Conservation (phyloP, 306 rosid species). For the Malus fusca region DNA sequence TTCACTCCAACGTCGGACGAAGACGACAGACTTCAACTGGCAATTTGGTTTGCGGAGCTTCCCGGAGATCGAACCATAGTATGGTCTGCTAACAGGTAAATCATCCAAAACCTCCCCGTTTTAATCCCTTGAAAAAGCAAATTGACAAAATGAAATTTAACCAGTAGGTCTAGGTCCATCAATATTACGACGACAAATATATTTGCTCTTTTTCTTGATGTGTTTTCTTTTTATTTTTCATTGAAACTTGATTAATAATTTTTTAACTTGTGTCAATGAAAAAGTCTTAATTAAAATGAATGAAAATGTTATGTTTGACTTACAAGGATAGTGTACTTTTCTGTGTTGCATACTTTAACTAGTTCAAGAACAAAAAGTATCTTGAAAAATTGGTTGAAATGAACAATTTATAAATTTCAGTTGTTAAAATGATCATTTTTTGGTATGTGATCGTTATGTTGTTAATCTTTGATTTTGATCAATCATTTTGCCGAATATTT, state of each 20-base stretch:
- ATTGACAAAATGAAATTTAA: neutral
- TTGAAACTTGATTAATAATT: neutral
- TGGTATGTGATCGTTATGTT: too few species aligned
- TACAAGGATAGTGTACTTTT: neutral
- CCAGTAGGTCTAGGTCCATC: too few species aligned
- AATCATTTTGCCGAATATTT: too few species aligned
- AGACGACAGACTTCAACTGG: conserved; percentile 33
- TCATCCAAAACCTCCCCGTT: neutral
- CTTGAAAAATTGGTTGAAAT: neutral
- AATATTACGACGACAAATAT: too few species aligned
- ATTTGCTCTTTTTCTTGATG: neutral
- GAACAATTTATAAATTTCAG: too few species aligned
- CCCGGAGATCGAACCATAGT: conserved; percentile 63
- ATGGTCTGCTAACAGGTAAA: conserved; percentile 76
- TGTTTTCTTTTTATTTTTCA: neutral
- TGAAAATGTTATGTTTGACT: neutral
- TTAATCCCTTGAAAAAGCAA: neutral
- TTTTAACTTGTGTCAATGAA: neutral
- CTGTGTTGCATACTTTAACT: neutral
- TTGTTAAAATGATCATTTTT: too few species aligned
- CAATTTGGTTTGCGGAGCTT: conserved; percentile 76
- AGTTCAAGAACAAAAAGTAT: neutral
- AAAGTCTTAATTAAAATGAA: neutral
- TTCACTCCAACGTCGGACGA: conserved; percentile 36
- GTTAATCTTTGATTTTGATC: too few species aligned